A percentile compares a stretch with the other conserved stretches of the same genome.
Conservation (phyloP, 2,329 filamentous ascomycete species). For the Arthrocladium fulminans region DNA sequence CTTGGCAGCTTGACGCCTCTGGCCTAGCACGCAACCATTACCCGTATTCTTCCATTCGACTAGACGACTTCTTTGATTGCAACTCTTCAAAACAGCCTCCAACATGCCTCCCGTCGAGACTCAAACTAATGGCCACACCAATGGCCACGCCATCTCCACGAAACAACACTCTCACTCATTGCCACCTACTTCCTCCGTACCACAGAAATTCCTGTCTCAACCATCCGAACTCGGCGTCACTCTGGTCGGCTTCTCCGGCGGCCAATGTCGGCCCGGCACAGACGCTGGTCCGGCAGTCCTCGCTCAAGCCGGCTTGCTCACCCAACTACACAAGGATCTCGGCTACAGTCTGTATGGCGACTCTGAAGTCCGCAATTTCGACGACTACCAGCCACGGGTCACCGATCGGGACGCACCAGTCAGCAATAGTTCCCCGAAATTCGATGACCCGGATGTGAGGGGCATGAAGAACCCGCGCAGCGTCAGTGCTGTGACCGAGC, state of each 20-base stretch:
- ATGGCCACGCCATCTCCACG: slow-evolving; percentile 16
- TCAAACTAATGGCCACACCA: slow-evolving; percentile 13
- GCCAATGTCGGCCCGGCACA: slow-evolving; percentile 86
- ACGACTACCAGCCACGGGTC: slow-evolving; percentile 51
- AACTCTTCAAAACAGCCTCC: slow-evolving; percentile 13
- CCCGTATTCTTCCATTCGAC: background rate
- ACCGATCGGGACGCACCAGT: slow-evolving; percentile 72
- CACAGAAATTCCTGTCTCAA: slow-evolving; percentile 68
- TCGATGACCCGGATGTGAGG: slow-evolving; percentile 44
- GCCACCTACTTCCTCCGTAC: slow-evolving; percentile 42
- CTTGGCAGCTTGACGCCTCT: too few species aligned
- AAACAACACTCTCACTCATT: slow-evolving; percentile 12
- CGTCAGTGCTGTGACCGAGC: slow-evolving; percentile 74
- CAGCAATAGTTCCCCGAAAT: slow-evolving; percentile 62
- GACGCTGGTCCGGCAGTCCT: slow-evolving; percentile 84
- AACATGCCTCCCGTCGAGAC: slow-evolving; percentile 10
- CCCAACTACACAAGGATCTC: slow-evolving; percentile 73
- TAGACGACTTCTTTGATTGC: background rate
- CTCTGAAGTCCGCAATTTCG: slow-evolving; percentile 70
- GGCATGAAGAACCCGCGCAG: slow-evolving; percentile 89
- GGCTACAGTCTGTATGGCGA: slow-evolving; percentile 84
- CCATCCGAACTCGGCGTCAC: slow-evolving; percentile 79
- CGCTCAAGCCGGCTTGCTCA: slow-evolving; percentile 77
- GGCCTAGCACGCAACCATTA: background rate
- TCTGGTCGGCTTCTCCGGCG: slow-evolving; percentile 91